These are phyloP conservation scores for Euphrasia arctica DNA, from an alignment of 305 asterid species.

Conservation along the genomic window DNA sequence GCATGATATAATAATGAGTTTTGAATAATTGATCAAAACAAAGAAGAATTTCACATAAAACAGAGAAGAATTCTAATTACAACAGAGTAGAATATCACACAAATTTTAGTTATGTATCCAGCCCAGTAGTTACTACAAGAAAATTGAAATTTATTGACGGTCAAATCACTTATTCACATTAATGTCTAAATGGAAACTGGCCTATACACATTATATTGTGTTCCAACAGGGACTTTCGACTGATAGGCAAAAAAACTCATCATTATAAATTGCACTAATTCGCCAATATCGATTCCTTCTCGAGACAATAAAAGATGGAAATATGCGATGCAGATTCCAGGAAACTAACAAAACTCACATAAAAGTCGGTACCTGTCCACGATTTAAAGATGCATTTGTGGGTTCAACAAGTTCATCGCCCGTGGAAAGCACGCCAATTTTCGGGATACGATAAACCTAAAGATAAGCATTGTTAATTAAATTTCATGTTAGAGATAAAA, in stretches of 20 bases:
- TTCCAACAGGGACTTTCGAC: not conserved
- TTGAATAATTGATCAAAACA: no score
- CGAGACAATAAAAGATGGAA: conserved; percentile 7
- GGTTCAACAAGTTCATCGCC: conserved; percentile 98
- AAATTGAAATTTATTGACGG: no score
- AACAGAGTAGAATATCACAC: no score
- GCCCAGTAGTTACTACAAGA: no score
- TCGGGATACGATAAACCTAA: conserved; percentile 73
- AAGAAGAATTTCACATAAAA: no score
- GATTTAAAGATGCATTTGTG: conserved; percentile 42
- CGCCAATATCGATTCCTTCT: conserved; percentile 5
- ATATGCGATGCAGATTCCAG: conserved; percentile 9
- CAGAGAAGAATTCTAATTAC: no score
- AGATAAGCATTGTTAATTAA: conserved; percentile 26
- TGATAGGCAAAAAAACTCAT: conserved; percentile 15
- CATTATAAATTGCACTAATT: conserved; percentile 4
- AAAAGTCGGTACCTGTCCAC: conserved; percentile 73
- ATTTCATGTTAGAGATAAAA: conserved; percentile 16
- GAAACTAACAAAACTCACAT: conserved; percentile 14
- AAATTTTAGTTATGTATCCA: no score
- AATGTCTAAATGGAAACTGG: no score
- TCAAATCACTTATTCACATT: no score
- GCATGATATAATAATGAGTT: no score
- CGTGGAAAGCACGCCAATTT: conserved; percentile 82
- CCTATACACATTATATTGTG: conserved; percentile 9